Evolutionary conservation across 805 yeast genomes (phyloP), one percentile per base, ranked within the genome.

Genomic region (Ogataea trehaloabstinens): DNA sequence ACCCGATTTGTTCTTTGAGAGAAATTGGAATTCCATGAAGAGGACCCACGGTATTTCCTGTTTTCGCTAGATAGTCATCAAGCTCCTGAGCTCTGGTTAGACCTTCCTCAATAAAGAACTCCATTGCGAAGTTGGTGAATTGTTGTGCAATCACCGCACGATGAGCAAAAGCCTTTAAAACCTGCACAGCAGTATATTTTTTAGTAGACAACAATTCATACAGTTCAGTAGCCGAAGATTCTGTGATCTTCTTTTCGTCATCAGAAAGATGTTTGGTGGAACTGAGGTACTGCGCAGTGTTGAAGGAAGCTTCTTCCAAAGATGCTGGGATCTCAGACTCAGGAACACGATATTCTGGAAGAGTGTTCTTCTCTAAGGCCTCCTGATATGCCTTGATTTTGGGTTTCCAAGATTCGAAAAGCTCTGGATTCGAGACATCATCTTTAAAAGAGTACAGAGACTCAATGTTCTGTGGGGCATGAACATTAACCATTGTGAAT

Each of bases 21-120:
- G 87, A 80, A 30, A 82, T 58, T 13, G 88, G 88, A 28, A 82
- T 63, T 30, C 88, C 88, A 49, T 82, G 88, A 41, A 82, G 61
- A 8, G 86, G 84, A 29, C 88, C 89, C 25, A 74, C 58, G 1
- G 78, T 64, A 41, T 71, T 61, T n/a, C 79, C 79, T 37, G 74
- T 67, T 34, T 67, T 64, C 13, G 56, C 61, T 30, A 66, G 58
- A 46, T 70, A 68, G 1, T 76, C 76, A 63, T 82, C 86, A 45
- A 79, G 64, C 51, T 71, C 76, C 50, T 72, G 52, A 8, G 85
- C 85, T 44, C 77, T 66, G 32, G 56, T 51, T 31, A 77, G 52
- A n/a, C 84, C 90, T 45, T 80, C 85, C 30, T 76, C 71, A 48
- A 82, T 72, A 60, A 84, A 67, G 39, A 85, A 68, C 24, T 73